Conservation (phyloP, 345 rosid species). For the Erodium maritimum region DNA sequence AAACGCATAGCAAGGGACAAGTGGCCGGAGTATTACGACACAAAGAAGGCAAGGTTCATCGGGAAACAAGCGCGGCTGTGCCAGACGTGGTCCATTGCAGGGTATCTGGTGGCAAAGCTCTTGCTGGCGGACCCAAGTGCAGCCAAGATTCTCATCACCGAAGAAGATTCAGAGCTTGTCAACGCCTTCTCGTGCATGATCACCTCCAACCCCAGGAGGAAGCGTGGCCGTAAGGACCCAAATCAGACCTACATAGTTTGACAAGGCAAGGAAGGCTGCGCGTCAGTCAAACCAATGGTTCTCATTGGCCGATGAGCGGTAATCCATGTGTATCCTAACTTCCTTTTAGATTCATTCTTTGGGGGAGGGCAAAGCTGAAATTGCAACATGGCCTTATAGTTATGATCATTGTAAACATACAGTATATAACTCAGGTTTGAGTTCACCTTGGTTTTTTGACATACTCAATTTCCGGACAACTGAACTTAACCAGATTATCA, state of each 20-base stretch:
- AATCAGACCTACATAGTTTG: conserved; percentile 35
- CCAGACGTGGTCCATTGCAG: conserved; percentile 52
- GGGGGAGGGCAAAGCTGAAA: no score
- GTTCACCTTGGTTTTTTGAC: no score
- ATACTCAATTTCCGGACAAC: no score
- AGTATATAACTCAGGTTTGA: no score
- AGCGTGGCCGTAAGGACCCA: conserved; percentile 24
- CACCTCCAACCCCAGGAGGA: conserved; percentile 42
- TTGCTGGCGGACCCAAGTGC: conserved; percentile 29
- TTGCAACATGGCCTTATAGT: no score
- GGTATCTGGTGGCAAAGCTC: conserved; percentile 41
- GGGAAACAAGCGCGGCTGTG: conserved; percentile 33
- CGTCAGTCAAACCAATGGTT: background rate
- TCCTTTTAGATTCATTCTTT: no score
- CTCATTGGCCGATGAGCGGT: no score
- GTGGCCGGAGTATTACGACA: conserved; percentile 53
- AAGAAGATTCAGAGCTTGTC: conserved; percentile 39
- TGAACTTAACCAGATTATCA: no score
- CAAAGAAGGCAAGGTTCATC: conserved; percentile 34
- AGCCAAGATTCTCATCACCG: conserved; percentile 30
- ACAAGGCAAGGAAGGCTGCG: conserved; percentile 1
- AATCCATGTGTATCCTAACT: no score
- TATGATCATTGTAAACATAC: no score
- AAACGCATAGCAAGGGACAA: conserved; percentile 27
- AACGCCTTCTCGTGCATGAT: conserved; percentile 46